Conservation (phyloP, 2,329 filamentous ascomycete species). For the Fusarium sterilihyphosum region DNA sequence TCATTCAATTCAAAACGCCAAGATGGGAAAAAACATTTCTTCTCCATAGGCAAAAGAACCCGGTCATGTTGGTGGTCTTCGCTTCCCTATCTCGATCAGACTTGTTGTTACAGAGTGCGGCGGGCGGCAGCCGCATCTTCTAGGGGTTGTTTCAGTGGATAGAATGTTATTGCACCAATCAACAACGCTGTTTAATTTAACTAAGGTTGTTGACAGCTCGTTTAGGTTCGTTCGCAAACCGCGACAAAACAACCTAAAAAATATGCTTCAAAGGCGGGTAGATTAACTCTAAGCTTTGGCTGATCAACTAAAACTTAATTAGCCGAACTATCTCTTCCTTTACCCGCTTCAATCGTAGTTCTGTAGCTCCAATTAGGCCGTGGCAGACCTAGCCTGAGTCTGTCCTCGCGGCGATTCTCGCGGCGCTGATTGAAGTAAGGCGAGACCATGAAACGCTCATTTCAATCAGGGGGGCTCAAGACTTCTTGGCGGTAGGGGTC, state of each 20-base stretch:
- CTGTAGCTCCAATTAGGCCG: neutral
- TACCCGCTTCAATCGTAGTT: no score
- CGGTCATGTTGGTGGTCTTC: neutral
- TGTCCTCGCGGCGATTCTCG: neutral
- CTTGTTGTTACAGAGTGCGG: constrained; percentile 17
- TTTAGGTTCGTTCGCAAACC: neutral
- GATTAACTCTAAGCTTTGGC: neutral
- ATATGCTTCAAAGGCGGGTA: neutral
- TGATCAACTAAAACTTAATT: neutral
- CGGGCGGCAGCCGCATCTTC: neutral
- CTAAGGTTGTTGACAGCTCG: neutral
- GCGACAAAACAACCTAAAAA: constrained; percentile 18
- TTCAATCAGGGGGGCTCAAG: neutral
- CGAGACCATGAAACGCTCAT: constrained; percentile 18
- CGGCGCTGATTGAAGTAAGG: neutral
- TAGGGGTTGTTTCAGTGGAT: constrained; percentile 13
- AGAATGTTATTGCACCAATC: constrained; percentile 11
- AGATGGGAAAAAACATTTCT: constrained; percentile 7
- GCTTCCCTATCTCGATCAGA: neutral
- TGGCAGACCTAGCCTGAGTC: neutral
- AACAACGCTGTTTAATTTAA: constrained; percentile 1
- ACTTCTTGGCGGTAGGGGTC: constrained; percentile 16
- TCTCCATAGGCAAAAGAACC: neutral
- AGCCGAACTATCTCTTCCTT: neutral
- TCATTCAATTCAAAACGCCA: constrained; percentile 1